Percentiles rank a stretch among this genome's conserved stretches.
Evolutionary conservation across 805 yeast species (phyloP).

Genomic region (Wickerhamiella spandovensis): DNA sequence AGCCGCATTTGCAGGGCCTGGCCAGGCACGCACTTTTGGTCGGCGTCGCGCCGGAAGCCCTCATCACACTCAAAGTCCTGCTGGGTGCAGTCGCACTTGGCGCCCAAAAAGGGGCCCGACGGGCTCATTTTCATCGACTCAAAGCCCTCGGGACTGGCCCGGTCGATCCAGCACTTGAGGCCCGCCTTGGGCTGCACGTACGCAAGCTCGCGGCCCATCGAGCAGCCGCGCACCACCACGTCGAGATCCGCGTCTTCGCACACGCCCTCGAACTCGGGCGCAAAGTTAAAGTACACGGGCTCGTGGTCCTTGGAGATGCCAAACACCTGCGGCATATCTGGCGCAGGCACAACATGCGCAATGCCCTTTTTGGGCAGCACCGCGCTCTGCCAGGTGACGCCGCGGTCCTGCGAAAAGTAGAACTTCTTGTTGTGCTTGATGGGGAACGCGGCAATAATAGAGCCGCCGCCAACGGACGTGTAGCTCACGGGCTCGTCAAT

Average conservation of each 20-base stretch:
- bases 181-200: neutral
- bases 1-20: neutral
- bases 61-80: conserved; percentile 2
- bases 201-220: neutral
- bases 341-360: neutral
- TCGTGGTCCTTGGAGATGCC: neutral
- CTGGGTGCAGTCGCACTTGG: conserved; percentile 20
- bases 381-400: neutral
- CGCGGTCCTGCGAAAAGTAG: neutral
- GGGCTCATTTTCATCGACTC: neutral
- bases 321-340: neutral
- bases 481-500: neutral
- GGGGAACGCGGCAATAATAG: neutral
- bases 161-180: neutral
- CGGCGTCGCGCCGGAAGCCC: neutral
- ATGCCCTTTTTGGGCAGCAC: neutral
- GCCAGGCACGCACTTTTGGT: conserved; percentile 1
- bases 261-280: neutral
- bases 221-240: neutral
- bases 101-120: conserved; percentile 16
- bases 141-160: neutral
- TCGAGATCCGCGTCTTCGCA: neutral
- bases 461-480: neutral
- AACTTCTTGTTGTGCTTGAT: neutral
- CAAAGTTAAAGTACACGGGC: neutral